phyloP scores from a whole-genome alignment of 2,329 filamentous ascomycete genomes.

The Cercospora janseana region DNA sequence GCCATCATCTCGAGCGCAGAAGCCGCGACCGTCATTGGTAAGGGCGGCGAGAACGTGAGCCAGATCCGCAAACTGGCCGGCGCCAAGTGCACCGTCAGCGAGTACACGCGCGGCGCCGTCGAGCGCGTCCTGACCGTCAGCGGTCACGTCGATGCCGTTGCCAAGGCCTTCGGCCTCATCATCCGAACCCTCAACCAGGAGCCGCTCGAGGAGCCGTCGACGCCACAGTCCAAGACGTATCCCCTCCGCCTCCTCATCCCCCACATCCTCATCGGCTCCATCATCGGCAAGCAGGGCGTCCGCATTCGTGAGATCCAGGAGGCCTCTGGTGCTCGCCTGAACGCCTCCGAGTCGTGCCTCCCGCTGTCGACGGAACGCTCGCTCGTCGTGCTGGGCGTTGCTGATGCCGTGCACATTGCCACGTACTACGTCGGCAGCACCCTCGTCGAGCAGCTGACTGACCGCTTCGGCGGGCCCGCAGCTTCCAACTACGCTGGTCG shows the following conservation, averaged over 20 bases:
- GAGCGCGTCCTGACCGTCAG: conserved; percentile 98
- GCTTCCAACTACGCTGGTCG: conserved; percentile 97
- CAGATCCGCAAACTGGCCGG: conserved; percentile 93
- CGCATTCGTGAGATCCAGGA: conserved; percentile 98
- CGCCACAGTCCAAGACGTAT: conserved; percentile 93
- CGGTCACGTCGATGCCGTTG: conserved; percentile 91
- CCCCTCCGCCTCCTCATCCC: conserved; percentile 92
- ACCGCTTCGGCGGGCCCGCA: conserved; percentile 90
- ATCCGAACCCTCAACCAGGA: conserved; percentile 98
- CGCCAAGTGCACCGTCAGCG: conserved; percentile 97
- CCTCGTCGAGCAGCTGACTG: conserved; percentile 94
- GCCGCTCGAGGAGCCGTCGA: conserved; percentile 81
- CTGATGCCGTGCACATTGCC: conserved; percentile 96
- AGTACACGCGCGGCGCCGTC: conserved; percentile 94
- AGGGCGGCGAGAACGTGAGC: conserved; percentile 97
- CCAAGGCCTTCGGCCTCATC: conserved; percentile 97
- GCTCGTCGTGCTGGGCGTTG: conserved; percentile 95
- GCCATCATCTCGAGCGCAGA: conserved; percentile 97
- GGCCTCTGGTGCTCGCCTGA: conserved; percentile 90
- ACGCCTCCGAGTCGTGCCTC: conserved; percentile 91
- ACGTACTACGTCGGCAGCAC: conserved; percentile 98
- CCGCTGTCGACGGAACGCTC: conserved; percentile 95
- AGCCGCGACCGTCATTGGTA: conserved; percentile 96
- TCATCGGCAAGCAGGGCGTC: conserved; percentile 95
- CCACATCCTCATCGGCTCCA: conserved; percentile 95